Base-by-base conservation (phyloP, 495 filamentous ascomycete species). In the Trichoderma parareesei region DNA sequence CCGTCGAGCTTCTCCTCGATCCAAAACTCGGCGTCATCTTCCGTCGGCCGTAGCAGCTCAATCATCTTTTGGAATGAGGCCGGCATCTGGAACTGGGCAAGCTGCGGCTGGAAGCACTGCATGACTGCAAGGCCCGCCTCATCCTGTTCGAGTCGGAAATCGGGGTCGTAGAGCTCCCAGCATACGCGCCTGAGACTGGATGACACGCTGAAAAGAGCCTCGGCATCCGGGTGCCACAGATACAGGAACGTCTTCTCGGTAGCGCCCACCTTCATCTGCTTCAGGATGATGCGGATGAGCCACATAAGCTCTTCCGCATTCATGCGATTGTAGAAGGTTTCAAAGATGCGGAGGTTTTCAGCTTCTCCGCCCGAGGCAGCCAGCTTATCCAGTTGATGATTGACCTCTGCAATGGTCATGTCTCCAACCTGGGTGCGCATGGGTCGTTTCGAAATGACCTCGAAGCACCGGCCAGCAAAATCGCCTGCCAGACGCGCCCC, bases 1-100 rank as follows among this genome's bases (percentile, higher is more conserved):
- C 94, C 94, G 70, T 98, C 94, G 16, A 98, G 79, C 74, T 98
- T 98, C 78, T 98, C 94, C 72, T 98, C 94, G 44, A 98, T 93
- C 92, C 92, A 98, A 70, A 97, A 98, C 35, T 85, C 81, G 9
- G 83, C 77, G 55, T 93, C 86, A 4, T 90, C 85, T 60, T 89
- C 85, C 1, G 84, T 89, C 0, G 81, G 78, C 27, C 81, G 79
- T 82, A 98, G 85, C 42, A 85, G 85, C 13, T 81, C 76, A 37
- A 96, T 85, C 81, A 96, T 89, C 65, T 87, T 88, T n/a, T 89
- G 84, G 69, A 98, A 88, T 4, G 87, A 88, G 1, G 76, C 72
- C 59, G 91, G 82, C 85, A 91, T 92, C 75, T 97, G 93, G 68
- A 97, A 98, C 70, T 96, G 91, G 5, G 94, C 95, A 62, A 98